Conservation (phyloP, 2,329 filamentous ascomycete genomes). For the Westerdykella sp. region DNA sequence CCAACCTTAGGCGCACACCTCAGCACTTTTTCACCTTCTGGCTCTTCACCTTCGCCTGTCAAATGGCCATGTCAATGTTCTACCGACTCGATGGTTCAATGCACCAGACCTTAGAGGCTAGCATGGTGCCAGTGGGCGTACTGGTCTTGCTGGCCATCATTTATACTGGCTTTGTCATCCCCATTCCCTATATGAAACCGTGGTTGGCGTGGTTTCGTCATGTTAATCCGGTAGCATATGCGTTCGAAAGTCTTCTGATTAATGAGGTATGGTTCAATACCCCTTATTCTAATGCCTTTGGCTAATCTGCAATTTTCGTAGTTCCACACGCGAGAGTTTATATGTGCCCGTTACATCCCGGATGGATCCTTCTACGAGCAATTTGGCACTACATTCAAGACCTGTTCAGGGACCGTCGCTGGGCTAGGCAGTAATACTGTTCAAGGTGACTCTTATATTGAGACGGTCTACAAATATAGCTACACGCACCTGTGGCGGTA, state of each 20-base stretch:
- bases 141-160: slow-evolving; percentile 56
- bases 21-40: slow-evolving; percentile 74
- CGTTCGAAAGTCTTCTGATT: slow-evolving; percentile 67
- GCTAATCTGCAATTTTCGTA: neutral
- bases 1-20: slow-evolving; percentile 62
- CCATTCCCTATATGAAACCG: slow-evolving; percentile 54
- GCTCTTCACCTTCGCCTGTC: slow-evolving; percentile 62
- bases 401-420: neutral
- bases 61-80: slow-evolving; percentile 70
- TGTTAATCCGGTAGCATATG: slow-evolving; percentile 66
- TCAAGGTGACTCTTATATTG: neutral
- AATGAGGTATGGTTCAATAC: slow-evolving; percentile 50
- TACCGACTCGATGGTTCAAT: slow-evolving; percentile 68
- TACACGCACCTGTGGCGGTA: neutral
- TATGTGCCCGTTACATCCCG: slow-evolving; percentile 38
- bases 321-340: slow-evolving; percentile 57
- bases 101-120: slow-evolving; percentile 55
- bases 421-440: neutral
- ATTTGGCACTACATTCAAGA: too few species aligned
- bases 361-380: slow-evolving; percentile 22
- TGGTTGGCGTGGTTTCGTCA: slow-evolving; percentile 79
- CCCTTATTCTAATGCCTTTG: too few species aligned
- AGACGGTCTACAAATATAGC: neutral
- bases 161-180: slow-evolving; percentile 55
- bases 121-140: slow-evolving; percentile 46